phyloP scores from a whole-genome alignment of 768 basidiomycete species.

The Psilocybe sp. region DNA sequence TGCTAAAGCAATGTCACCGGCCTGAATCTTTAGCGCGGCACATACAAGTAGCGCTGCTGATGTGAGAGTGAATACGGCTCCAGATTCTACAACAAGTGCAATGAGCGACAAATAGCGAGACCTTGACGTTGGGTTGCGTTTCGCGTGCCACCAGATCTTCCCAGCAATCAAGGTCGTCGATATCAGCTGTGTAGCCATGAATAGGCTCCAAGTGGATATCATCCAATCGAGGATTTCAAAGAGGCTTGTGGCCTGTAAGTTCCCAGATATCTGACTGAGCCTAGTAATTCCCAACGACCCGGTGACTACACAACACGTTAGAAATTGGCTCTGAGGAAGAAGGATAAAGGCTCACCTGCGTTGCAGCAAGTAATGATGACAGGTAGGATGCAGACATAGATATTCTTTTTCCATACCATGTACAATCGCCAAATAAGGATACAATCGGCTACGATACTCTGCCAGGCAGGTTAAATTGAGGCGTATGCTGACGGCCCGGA shows the following conservation, averaged over 20 bases:
- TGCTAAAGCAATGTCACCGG: no score
- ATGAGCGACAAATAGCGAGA: constrained; percentile 7
- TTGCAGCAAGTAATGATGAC: background rate
- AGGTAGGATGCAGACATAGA: constrained; percentile 6
- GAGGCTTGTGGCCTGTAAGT: background rate
- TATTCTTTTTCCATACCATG: constrained; percentile 15
- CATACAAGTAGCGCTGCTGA: no score
- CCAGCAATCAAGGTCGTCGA: constrained; percentile 3
- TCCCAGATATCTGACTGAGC: background rate
- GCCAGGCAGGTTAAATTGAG: background rate
- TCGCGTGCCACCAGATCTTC: no score
- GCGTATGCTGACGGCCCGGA: background rate
- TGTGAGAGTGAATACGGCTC: no score
- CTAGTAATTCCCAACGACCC: background rate
- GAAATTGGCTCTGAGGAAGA: no score
- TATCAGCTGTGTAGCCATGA: constrained; percentile 1
- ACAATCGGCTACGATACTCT: constrained; percentile 15
- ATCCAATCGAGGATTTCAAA: background rate
- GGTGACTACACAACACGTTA: background rate
- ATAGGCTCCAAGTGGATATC: constrained; percentile 2
- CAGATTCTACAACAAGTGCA: no score
- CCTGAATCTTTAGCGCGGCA: no score
- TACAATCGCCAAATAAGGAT: constrained; percentile 20
- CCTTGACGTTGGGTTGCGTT: background rate
- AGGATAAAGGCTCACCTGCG: background rate